Evolutionary conservation across 2,329 filamentous ascomycete genomes (phyloP).

Genomic region (Penicillium aurantiogriseum): DNA sequence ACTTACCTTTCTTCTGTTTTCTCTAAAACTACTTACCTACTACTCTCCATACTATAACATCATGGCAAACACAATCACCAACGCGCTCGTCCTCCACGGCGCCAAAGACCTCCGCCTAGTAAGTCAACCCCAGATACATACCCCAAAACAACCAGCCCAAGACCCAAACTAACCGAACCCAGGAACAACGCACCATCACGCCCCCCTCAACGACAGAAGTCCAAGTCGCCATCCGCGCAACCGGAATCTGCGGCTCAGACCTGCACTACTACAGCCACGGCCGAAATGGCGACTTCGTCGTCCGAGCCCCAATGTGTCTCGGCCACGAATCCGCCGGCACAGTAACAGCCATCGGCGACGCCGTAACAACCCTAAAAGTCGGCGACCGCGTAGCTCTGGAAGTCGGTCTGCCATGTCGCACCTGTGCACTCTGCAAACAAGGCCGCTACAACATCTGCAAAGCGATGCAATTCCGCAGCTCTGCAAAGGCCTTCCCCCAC

Average conservation of each 20-base stretch:
- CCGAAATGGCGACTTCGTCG: constrained; percentile 80
- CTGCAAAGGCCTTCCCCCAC: constrained; percentile 61
- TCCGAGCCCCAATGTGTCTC: constrained; percentile 78
- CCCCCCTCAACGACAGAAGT: constrained; percentile 55
- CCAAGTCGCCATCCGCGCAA: constrained; percentile 63
- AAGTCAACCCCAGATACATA: constrained; percentile 22
- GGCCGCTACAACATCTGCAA: constrained; percentile 64
- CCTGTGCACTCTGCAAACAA: constrained; percentile 54
- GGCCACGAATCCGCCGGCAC: constrained; percentile 77
- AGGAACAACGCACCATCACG: constrained; percentile 55
- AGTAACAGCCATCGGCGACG: constrained; percentile 67
- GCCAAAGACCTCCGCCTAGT: constrained; percentile 61
- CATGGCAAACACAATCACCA: constrained; percentile 30
- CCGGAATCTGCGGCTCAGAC: constrained; percentile 69
- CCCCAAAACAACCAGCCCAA: not conserved
- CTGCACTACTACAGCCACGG: constrained; percentile 85
- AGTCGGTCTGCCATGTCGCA: constrained; percentile 80
- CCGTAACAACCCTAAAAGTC: constrained; percentile 60
- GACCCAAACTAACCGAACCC: constrained; percentile 12
- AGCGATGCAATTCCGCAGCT: constrained; percentile 57
- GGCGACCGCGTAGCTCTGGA: constrained; percentile 92
- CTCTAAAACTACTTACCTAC: not conserved
- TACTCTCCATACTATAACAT: constrained; percentile 4
- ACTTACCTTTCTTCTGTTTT: not conserved
- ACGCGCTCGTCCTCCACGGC: constrained; percentile 58